These are phyloP conservation scores for Eucalyptus guilfoylei DNA, from an alignment of 345 rosid species.

Conservation along the genomic window DNA sequence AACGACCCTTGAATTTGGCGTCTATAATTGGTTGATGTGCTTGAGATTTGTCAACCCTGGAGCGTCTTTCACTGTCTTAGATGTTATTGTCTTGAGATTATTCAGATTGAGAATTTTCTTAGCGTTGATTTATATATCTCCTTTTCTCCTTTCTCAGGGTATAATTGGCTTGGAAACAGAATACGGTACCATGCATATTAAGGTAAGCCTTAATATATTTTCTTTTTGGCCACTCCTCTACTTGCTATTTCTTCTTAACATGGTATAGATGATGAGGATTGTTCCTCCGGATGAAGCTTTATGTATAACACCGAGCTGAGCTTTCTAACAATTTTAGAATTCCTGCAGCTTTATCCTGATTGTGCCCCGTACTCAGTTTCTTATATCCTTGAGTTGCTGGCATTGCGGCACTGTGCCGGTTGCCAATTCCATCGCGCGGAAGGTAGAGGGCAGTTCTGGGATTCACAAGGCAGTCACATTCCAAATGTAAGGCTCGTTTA, in stretches of 20 bases:
- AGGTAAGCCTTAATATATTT: slow-evolving; percentile 30
- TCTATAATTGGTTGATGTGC: background rate
- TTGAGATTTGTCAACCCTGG: background rate
- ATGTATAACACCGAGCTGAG: background rate
- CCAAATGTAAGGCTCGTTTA: slow-evolving; percentile 31
- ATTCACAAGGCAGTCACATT: slow-evolving; percentile 70
- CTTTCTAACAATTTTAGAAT: background rate
- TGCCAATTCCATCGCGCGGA: slow-evolving; percentile 90
- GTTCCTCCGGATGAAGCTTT: background rate
- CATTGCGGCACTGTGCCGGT: slow-evolving; percentile 73
- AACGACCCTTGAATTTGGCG: background rate
- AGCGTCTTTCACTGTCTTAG: background rate
- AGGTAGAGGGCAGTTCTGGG: slow-evolving; percentile 68
- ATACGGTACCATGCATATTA: slow-evolving; percentile 66
- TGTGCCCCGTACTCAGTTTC: slow-evolving; percentile 85
- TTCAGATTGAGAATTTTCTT: background rate
- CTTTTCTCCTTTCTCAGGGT: slow-evolving; percentile 33
- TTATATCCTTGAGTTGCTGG: slow-evolving; percentile 74
- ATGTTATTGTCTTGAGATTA: background rate
- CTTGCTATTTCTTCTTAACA: background rate
- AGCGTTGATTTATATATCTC: background rate
- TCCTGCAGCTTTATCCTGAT: slow-evolving; percentile 80
- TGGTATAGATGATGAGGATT: background rate
- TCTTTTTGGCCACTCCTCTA: background rate
- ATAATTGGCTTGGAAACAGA: slow-evolving; percentile 75